Evolutionary conservation across 352 stramenopile genomes (phyloP).

Genomic region (Phytophthora macrochlamydospora): DNA sequence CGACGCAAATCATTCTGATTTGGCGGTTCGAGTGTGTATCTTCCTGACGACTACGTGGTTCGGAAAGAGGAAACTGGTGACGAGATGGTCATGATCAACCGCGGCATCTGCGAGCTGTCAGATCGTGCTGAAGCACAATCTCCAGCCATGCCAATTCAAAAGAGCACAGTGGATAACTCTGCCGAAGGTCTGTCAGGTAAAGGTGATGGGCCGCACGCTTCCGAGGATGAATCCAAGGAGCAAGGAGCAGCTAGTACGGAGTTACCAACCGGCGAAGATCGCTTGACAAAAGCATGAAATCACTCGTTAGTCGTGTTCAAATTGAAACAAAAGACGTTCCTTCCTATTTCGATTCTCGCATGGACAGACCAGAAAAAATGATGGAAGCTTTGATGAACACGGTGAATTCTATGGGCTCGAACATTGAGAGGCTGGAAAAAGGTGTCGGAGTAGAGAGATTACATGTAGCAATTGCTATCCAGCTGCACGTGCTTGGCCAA

Average conservation of each 20-base stretch:
- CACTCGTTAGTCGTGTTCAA: not conserved
- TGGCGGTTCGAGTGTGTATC: conserved; percentile 40
- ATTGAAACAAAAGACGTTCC: not conserved
- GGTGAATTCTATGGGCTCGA: not conserved
- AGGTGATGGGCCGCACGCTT: not conserved
- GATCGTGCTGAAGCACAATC: not conserved
- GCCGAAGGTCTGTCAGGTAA: not conserved
- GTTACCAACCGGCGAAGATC: not conserved
- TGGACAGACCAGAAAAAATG: not conserved
- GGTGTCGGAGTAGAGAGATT: not conserved
- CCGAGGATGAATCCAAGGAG: not conserved
- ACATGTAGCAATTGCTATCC: not conserved
- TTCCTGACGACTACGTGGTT: conserved; percentile 51
- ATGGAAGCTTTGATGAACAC: not conserved
- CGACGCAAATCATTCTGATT: conserved; percentile 34
- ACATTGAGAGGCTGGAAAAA: not conserved
- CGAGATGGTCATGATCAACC: conserved; percentile 51
- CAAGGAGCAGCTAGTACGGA: not conserved
- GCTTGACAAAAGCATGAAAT: not conserved
- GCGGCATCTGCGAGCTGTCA: conserved; percentile 32
- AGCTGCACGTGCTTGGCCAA: not conserved
- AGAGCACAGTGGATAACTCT: not conserved
- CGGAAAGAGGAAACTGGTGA: conserved; percentile 26
- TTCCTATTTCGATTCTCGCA: not conserved
- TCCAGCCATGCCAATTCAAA: not conserved